A percentile compares a stretch with the other conserved stretches of the same genome.
phyloP scores from a whole-genome alignment of 2,329 filamentous ascomycete species.

The Penicillium sp. region DNA sequence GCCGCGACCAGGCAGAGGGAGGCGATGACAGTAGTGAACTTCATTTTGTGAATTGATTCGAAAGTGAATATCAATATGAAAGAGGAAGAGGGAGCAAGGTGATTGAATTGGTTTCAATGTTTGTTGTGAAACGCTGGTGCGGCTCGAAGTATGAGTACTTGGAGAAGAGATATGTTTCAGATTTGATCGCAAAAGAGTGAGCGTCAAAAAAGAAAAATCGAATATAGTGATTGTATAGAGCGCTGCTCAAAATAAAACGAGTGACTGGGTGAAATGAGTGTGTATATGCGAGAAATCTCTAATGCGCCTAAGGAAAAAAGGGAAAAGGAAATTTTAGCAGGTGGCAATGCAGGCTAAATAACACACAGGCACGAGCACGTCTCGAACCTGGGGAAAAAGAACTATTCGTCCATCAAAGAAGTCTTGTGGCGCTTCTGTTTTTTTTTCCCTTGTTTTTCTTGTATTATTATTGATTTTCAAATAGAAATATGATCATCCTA shows the following conservation, averaged over 20 bases:
- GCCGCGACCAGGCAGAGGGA: slow-evolving; percentile 38
- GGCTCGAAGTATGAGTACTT: slow-evolving; percentile 1
- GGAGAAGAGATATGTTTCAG: slow-evolving; percentile 11
- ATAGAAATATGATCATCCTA: slow-evolving; percentile 2
- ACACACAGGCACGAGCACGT: not conserved
- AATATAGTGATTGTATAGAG: slow-evolving; percentile 31
- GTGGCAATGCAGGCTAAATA: slow-evolving; percentile 25
- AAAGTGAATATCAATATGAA: not conserved
- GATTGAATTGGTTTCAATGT: not conserved
- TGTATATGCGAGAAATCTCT: slow-evolving; percentile 20
- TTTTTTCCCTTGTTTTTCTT: not conserved
- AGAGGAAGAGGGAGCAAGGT: not conserved
- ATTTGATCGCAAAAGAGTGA: slow-evolving; percentile 26
- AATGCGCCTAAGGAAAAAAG: slow-evolving; percentile 16
- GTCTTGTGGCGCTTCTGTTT: slow-evolving; percentile 2
- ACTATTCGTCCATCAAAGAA: slow-evolving; percentile 5
- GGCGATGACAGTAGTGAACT: slow-evolving; percentile 35
- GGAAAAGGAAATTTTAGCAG: slow-evolving; percentile 18
- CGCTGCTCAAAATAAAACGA: slow-evolving; percentile 28
- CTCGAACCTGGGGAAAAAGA: slow-evolving; percentile 11
- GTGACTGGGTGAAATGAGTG: slow-evolving; percentile 17
- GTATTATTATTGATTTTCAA: slow-evolving; percentile 13
- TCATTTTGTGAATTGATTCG: slow-evolving; percentile 32
- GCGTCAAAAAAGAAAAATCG: slow-evolving; percentile 19
- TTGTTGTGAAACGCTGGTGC: not conserved